Percentiles rank a stretch among this genome's conserved stretches.
Conservation (phyloP, 2,329 filamentous ascomycete species). For the Epichloe glyceriae region DNA sequence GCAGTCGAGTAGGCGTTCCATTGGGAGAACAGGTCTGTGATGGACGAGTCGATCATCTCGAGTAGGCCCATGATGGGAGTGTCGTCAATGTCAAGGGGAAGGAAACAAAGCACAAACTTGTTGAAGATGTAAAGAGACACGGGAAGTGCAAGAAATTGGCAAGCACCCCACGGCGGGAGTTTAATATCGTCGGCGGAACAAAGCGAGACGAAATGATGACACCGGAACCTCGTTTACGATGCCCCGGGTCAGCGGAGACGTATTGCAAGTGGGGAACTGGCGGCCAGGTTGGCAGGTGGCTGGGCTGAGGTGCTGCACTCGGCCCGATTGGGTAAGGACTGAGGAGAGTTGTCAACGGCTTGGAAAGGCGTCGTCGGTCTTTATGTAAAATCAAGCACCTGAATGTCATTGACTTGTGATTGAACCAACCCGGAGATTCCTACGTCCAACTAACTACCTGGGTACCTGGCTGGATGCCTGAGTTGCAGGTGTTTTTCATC, state of each 20-base stretch:
- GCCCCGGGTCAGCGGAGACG: too few species aligned
- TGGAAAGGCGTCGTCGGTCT: too few species aligned
- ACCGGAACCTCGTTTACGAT: neutral
- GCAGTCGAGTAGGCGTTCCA: constrained; percentile 72
- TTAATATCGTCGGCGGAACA: neutral
- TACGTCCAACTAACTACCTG: too few species aligned
- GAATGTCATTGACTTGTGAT: too few species aligned
- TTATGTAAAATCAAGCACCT: too few species aligned
- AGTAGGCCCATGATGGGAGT: constrained; percentile 26
- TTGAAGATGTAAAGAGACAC: neutral
- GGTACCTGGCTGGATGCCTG: too few species aligned
- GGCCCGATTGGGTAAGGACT: too few species aligned
- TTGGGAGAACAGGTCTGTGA: constrained; percentile 57
- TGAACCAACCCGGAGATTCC: too few species aligned
- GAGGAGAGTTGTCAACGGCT: too few species aligned
- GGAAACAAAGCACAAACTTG: neutral
- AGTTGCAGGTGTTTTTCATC: too few species aligned
- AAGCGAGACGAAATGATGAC: neutral
- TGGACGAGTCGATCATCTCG: constrained; percentile 55
- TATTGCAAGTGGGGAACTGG: neutral
- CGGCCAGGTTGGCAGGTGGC: too few species aligned
- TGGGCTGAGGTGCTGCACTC: too few species aligned
- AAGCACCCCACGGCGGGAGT: neutral
- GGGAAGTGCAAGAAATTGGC: neutral
- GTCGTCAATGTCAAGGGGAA: neutral